Evolutionary conservation across 2,329 filamentous ascomycete species (phyloP), one percentile per base, ranked within the genome.

Genomic region (Akanthomyces uredinophilus): DNA sequence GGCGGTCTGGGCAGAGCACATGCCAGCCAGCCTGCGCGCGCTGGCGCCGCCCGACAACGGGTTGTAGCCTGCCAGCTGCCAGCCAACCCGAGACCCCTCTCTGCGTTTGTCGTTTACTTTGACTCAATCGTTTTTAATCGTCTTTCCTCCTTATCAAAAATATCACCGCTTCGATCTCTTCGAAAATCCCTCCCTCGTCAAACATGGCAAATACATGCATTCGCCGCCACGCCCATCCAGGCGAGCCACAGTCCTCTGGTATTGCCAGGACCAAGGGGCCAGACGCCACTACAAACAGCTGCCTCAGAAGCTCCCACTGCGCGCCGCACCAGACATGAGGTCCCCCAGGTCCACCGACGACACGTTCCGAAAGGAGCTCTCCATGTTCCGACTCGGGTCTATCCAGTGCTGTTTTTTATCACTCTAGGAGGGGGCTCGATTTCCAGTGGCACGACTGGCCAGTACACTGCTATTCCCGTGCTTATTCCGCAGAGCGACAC

Each of bases 281-380:
- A 11, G 52, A 44, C 52, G 54, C 53, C 37, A 44, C 53, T 32
- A 27, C 53, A 56, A 56, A 56, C 53, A 43, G 5, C n/a, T 59
- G 56, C 57, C 47, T 60, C 57, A 60, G 57, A 52, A 60, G 54
- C 57, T 60, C 24, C 13, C 39, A 53, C n/a, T n/a, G n/a, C 57
- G 27, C 56, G 56, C 46, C 46, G 54, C 47, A 59, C 46, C 35
- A 59, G 22, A 41, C 32, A 20, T 50, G 35, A 51, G 24, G 50
- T 41, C 16, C 24, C 29, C 37, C 18, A 29, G 52, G 37, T 43
- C 56, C 56, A 60, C 49, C 20, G 10, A 52, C 39, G 43, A 46
- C 32, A 35, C n/a, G 10, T 59, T 51, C 29, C 29, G 46, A 60
- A 53, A 52, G 37, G 52, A 35, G 27, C 57, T 53, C 35, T 4